Conservation (phyloP, 2,329 filamentous ascomycete genomes). For the Neofusicoccum cordaticola region DNA sequence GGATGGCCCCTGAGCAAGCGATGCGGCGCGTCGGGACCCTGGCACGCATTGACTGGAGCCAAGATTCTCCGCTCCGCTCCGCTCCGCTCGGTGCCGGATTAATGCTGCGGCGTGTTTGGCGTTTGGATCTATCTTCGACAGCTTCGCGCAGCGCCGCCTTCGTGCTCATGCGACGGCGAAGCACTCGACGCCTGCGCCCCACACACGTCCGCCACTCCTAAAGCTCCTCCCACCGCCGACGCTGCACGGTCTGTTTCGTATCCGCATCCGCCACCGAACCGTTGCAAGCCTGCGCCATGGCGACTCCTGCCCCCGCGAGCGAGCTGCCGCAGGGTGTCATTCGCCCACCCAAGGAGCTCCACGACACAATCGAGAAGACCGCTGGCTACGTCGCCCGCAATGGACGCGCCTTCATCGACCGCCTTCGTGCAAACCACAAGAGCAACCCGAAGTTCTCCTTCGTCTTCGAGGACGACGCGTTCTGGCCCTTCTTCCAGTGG, state of each 20-base stretch:
- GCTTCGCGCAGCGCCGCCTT: neutral
- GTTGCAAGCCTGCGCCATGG: neutral
- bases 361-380: constrained; percentile 85
- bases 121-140: neutral
- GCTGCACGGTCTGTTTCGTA: neutral
- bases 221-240: neutral
- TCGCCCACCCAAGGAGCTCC: constrained; percentile 81
- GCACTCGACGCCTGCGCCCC: neutral
- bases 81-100: neutral
- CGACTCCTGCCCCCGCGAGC: neutral
- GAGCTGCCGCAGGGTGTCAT: constrained; percentile 65
- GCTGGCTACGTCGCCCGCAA: constrained; percentile 81
- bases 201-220: neutral
- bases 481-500: constrained; percentile 88
- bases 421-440: constrained; percentile 80
- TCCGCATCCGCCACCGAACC: neutral
- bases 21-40: no score
- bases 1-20: no score
- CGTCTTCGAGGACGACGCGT: constrained; percentile 74
- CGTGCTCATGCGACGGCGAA: neutral
- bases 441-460: constrained; percentile 91
- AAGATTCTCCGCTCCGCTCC: no score
- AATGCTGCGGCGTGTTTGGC: neutral
- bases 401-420: constrained; percentile 69
- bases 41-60: neutral